These are phyloP conservation scores for Suillus tomentosus DNA, from an alignment of 768 basidiomycete species.

Conservation along the genomic window DNA sequence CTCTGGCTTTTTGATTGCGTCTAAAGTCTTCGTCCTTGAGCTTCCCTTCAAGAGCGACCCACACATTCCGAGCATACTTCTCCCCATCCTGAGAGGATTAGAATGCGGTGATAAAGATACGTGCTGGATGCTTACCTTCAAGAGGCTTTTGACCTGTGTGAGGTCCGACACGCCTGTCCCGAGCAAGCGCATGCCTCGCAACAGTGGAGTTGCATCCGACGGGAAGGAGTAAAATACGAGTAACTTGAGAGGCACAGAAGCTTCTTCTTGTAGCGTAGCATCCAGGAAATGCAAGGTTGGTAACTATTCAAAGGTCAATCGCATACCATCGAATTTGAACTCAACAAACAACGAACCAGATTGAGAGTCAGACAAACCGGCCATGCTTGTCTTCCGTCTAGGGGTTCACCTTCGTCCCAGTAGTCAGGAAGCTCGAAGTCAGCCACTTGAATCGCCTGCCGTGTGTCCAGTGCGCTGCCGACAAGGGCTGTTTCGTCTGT, in stretches of 20 bases:
- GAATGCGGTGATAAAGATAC: slow-evolving; percentile 41
- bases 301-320: slow-evolving; percentile 40
- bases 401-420: slow-evolving; percentile 79
- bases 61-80: slow-evolving; percentile 60
- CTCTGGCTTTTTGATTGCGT: slow-evolving; percentile 59
- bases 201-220: slow-evolving; percentile 31
- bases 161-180: slow-evolving; percentile 62
- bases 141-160: slow-evolving; percentile 47
- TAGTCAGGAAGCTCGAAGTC: slow-evolving; percentile 89
- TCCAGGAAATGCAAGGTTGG: slow-evolving; percentile 71
- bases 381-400: slow-evolving; percentile 66
- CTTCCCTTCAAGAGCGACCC: slow-evolving; percentile 58
- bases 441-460: slow-evolving; percentile 48
- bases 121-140: slow-evolving; percentile 47
- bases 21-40: slow-evolving; percentile 65
- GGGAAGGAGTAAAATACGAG: slow-evolving; percentile 68
- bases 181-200: slow-evolving; percentile 67
- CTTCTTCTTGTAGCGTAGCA: slow-evolving; percentile 71
- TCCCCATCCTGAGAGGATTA: slow-evolving; percentile 61
- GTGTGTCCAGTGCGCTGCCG: slow-evolving; percentile 61
- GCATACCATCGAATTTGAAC: neutral
- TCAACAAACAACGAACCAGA: slow-evolving; percentile 48
- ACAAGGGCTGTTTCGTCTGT: slow-evolving; percentile 40
- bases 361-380: slow-evolving; percentile 81
- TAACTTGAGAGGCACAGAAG: slow-evolving; percentile 61